These are phyloP conservation scores for Rhazya stricta DNA, from an alignment of 257 asterid species.

Conservation along the genomic window DNA sequence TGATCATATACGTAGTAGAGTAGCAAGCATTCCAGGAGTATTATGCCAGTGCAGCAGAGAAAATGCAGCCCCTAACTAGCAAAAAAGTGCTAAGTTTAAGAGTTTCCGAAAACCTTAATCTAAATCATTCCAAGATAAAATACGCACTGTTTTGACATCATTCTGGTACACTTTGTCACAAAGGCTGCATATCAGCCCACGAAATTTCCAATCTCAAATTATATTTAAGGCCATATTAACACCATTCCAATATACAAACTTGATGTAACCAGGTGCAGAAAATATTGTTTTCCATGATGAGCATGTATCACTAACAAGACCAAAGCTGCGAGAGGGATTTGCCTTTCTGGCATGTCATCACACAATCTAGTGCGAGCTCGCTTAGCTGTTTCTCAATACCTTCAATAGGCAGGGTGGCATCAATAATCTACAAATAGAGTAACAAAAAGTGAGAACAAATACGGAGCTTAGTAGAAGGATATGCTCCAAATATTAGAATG, in stretches of 20 bases:
- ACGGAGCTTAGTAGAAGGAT: background rate
- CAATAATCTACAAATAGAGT: slow-evolving; percentile 46
- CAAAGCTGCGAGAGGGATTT: slow-evolving; percentile 63
- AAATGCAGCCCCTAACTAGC: too few relatives aligned
- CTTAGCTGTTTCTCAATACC: slow-evolving; percentile 61
- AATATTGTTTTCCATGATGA: background rate
- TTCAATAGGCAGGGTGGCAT: slow-evolving; percentile 67
- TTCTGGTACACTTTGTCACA: background rate
- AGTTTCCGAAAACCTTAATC: too few relatives aligned
- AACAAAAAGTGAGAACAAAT: background rate
- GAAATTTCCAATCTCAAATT: background rate
- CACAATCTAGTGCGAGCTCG: slow-evolving; percentile 44
- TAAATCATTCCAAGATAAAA: too few relatives aligned
- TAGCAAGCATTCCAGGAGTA: too few relatives aligned
- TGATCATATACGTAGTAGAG: too few relatives aligned
- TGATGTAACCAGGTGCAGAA: background rate
- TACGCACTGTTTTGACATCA: background rate
- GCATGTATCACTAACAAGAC: slow-evolving; percentile 21
- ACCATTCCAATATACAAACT: background rate
- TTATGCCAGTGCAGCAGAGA: too few relatives aligned
- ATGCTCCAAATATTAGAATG: background rate
- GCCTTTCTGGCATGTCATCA: slow-evolving; percentile 51
- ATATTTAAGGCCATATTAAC: background rate
- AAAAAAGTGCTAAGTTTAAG: too few relatives aligned
- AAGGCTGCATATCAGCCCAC: background rate